Evolutionary conservation across 805 yeast species (phyloP), one percentile per base, ranked within the genome.

Genomic region (Lachancea cidri): DNA sequence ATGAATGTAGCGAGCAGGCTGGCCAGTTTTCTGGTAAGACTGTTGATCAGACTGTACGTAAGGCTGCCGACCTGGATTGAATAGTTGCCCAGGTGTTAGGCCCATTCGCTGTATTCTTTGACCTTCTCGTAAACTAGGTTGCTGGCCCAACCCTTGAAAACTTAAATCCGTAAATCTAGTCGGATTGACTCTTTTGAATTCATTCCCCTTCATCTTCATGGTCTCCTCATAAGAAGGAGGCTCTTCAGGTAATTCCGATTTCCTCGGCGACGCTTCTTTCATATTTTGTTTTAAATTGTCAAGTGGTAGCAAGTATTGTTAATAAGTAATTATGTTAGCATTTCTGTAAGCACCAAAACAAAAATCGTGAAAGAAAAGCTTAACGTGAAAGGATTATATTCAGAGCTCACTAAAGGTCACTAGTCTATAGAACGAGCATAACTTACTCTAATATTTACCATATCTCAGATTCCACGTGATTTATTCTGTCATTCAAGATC

Each of bases 161-260:
- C 31, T 13, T 17, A 7, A 7, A 22, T 22, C 9, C 27, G 27
- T 7, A 11, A 22, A 22, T 11, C 11, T 11, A 11, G 11, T 7
- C 7, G 27, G 11, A 7, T 11, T 11, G 9, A 7, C 27, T 7
- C 7, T 22, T 22, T 22, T 22, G 27, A 11, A 7, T 11, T 22
- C 27, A 22, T 22, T 22, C 11, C 27, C 9, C 27, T 22, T 22
- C 27, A 22, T 22, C 34, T 43, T 42, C 42, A 52, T 40, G 3
- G 55, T 47, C 27, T 57, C 60, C 29, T 50, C 58, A 40, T 57
- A 57, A 8, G 57, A 44, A 27, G 62, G 62, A 5, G 62, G 62
- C 7, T 46, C 50, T 17, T 18, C 44, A 5, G 55, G 57, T 14
- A 44, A 35, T 9, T 17, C 35, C 19, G 24, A 11, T n/a, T 35